Percentiles rank a stretch among this genome's conserved stretches.
phyloP scores from a whole-genome alignment of 371 early-diverging fungal species.

The Circinella umbellata region DNA sequence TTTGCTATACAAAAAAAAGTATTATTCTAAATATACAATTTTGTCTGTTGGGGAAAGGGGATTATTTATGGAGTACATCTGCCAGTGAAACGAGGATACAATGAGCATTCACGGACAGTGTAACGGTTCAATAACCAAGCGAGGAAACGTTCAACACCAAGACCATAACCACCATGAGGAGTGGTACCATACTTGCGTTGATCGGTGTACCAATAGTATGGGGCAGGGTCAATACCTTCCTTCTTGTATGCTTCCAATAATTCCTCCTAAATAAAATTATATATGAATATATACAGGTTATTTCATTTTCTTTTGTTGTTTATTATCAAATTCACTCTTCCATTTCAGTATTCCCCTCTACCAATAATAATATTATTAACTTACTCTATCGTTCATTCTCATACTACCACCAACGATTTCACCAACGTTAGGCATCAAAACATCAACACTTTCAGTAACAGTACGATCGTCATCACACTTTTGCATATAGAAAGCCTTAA shows the following conservation, averaged over 20 bases:
- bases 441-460: constrained; percentile 97
- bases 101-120: constrained; percentile 92
- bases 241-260: constrained; percentile 94
- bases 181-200: constrained; percentile 98
- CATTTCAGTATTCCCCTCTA: not conserved
- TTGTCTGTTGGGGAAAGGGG: no score
- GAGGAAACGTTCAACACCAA: constrained; percentile 99
- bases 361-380: constrained; percentile 11
- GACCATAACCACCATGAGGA: constrained; percentile 99
- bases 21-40: no score
- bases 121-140: constrained; percentile 96
- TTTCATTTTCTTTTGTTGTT: no score
- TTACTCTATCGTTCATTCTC: constrained; percentile 91
- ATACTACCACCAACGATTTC: constrained; percentile 99
- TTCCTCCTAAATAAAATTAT: constrained; percentile 59
- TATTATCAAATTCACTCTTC: no score
- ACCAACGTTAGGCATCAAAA: constrained; percentile 99
- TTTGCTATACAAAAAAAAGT: no score
- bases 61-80: constrained; percentile 82
- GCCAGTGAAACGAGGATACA: constrained; percentile 97
- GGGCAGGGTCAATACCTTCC: constrained; percentile 95
- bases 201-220: constrained; percentile 99
- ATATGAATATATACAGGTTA: not conserved
- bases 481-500: constrained; percentile 99
- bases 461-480: constrained; percentile 80